These are phyloP conservation scores for Bimuria novae-zelandiae DNA, from an alignment of 2,329 filamentous ascomycete genomes.

Conservation along the genomic window DNA sequence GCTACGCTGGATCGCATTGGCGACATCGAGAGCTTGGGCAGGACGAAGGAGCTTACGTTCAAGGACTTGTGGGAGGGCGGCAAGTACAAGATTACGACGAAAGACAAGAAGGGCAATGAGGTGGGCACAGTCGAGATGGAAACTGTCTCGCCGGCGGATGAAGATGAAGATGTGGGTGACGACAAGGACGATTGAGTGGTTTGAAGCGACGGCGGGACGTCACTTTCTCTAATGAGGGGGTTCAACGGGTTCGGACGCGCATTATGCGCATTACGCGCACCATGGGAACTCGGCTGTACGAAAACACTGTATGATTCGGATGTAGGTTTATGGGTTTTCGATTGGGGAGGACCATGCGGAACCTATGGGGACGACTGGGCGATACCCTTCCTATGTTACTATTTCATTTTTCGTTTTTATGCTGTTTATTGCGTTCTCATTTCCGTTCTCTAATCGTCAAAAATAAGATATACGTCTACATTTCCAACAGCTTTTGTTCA, in stretches of 20 bases:
- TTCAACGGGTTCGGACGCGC: background rate
- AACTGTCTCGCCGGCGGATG: slow-evolving; percentile 33
- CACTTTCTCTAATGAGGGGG: background rate
- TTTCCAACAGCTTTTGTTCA: no score
- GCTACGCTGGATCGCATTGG: slow-evolving; percentile 81
- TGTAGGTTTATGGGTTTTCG: background rate
- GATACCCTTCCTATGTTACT: slow-evolving; percentile 14
- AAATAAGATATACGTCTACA: no score
- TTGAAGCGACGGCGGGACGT: background rate
- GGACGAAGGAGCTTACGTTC: slow-evolving; percentile 92
- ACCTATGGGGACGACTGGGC: background rate
- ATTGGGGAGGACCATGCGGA: background rate
- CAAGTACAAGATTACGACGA: slow-evolving; percentile 61
- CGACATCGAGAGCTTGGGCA: slow-evolving; percentile 90
- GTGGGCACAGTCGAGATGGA: slow-evolving; percentile 39
- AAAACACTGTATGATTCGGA: slow-evolving; percentile 2
- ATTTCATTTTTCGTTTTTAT: background rate
- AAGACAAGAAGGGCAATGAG: slow-evolving; percentile 34
- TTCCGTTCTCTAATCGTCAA: no score
- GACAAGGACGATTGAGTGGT: slow-evolving; percentile 16
- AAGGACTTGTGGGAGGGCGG: slow-evolving; percentile 90
- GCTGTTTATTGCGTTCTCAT: no score
- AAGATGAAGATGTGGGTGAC: slow-evolving; percentile 33
- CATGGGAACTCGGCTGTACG: background rate
- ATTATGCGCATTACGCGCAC: background rate